A percentile compares a stretch with the other conserved stretches of the same genome.
Conservation (phyloP, 352 stramenopile genomes). For the Halophytophthora batemanensis region DNA sequence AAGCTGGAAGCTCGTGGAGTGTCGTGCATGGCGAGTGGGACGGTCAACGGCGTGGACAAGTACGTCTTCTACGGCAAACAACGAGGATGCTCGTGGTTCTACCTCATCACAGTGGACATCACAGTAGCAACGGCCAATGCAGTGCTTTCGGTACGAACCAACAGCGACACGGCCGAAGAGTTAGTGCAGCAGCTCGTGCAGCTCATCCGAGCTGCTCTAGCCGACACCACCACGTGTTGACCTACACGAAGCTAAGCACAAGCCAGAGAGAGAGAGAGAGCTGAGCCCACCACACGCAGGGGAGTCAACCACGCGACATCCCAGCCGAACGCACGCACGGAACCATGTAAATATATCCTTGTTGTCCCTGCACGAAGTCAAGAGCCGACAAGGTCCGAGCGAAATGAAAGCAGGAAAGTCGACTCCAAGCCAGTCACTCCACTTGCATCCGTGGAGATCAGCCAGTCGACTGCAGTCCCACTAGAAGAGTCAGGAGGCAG, state of each 20-base stretch:
- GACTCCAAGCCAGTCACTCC: background rate
- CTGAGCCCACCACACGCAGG: slow-evolving; percentile 2
- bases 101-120: slow-evolving; percentile 53
- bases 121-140: slow-evolving; percentile 33
- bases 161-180: slow-evolving; percentile 39
- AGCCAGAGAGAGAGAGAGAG: background rate
- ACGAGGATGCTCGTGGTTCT: slow-evolving; percentile 37
- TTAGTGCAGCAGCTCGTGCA: slow-evolving; percentile 46
- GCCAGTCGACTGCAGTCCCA: too few species aligned
- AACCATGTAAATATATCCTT: too few species aligned
- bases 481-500: too few species aligned
- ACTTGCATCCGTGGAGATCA: too few species aligned
- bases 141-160: slow-evolving; percentile 42
- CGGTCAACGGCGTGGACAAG: slow-evolving; percentile 63
- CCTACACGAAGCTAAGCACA: background rate
- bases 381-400: background rate
- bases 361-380: background rate
- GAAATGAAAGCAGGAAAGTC: background rate
- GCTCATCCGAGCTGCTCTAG: slow-evolving; percentile 24
- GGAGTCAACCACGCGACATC: background rate
- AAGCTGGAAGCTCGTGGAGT: slow-evolving; percentile 45
- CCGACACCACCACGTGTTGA: slow-evolving; percentile 8
- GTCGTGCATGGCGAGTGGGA: slow-evolving; percentile 72
- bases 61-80: slow-evolving; percentile 79
- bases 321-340: too few species aligned